Evolutionary conservation across 225 moss, liverwort and hornwort species (phyloP).

Genomic region (Pseudoscleropodium purum): DNA sequence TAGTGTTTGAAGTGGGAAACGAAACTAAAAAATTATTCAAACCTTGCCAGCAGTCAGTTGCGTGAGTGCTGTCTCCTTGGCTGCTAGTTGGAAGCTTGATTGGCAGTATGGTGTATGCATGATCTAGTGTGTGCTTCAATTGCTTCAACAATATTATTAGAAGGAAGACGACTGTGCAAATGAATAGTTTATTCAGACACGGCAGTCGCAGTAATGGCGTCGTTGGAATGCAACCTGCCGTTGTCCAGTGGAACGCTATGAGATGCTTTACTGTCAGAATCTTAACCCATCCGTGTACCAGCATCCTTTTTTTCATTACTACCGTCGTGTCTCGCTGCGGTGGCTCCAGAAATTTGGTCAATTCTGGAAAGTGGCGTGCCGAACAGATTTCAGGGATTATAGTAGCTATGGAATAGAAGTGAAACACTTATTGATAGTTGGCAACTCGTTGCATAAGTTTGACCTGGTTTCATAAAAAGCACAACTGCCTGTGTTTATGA

Average conservation of each 20-base stretch:
- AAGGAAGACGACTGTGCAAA: neutral
- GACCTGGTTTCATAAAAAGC: neutral
- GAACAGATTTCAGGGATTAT: neutral
- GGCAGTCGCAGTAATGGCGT: neutral
- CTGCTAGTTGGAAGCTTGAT: neutral
- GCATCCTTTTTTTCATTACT: neutral
- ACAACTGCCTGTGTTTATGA: neutral
- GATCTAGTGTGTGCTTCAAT: neutral
- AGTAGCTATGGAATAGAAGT: neutral
- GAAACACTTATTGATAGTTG: no score
- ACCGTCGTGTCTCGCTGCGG: neutral
- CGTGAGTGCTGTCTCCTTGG: neutral
- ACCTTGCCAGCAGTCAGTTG: no score
- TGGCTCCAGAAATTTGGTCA: neutral
- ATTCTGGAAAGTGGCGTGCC: neutral
- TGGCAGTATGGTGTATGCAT: neutral
- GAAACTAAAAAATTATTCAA: neutral
- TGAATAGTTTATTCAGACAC: neutral
- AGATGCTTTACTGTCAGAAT: neutral
- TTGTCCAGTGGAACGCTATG: neutral
- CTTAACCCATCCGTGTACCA: neutral
- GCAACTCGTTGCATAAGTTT: neutral
- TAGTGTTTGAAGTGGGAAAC: neutral
- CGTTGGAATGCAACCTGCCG: neutral
- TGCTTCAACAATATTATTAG: neutral